phyloP scores from a whole-genome alignment of 768 basidiomycete species.

The Auriscalpium vulgare region DNA sequence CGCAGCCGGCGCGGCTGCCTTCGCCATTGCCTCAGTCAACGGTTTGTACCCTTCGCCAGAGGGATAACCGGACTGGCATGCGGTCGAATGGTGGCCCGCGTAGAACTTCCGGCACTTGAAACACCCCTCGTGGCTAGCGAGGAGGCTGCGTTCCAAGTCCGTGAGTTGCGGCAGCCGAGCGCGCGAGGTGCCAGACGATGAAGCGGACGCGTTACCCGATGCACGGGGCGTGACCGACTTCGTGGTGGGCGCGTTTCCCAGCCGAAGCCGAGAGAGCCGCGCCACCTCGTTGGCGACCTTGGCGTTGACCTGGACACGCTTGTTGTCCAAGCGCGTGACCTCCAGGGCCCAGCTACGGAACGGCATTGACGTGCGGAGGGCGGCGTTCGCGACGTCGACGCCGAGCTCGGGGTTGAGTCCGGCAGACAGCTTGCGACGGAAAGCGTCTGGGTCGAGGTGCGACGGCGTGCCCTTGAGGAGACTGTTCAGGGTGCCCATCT shows the following conservation, averaged over 20 bases:
- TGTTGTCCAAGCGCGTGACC: no score
- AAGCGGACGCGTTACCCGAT: no score
- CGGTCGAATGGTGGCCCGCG: constrained; percentile 6
- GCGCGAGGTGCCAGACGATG: not conserved
- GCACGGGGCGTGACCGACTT: no score
- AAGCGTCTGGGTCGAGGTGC: not conserved
- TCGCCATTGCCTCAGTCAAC: constrained; percentile 4
- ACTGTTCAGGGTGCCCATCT: constrained; percentile 11
- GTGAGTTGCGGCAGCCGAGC: not conserved
- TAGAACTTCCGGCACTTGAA: constrained; percentile 18
- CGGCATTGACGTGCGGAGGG: not conserved
- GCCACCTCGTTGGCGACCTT: no score
- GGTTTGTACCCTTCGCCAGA: constrained; percentile 11
- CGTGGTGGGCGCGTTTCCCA: no score
- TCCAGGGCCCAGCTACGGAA: no score
- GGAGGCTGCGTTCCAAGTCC: constrained; percentile 1
- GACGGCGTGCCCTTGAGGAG: constrained; percentile 1
- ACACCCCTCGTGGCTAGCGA: constrained; percentile 17
- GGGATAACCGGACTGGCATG: constrained; percentile 19
- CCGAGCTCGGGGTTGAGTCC: not conserved
- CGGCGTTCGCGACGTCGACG: not conserved
- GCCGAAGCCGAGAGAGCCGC: no score
- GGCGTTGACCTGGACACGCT: no score
- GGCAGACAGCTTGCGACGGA: not conserved
- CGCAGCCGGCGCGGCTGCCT: not conserved